Conservation (phyloP, 2,329 filamentous ascomycete genomes). For the Phoma herbarum region DNA sequence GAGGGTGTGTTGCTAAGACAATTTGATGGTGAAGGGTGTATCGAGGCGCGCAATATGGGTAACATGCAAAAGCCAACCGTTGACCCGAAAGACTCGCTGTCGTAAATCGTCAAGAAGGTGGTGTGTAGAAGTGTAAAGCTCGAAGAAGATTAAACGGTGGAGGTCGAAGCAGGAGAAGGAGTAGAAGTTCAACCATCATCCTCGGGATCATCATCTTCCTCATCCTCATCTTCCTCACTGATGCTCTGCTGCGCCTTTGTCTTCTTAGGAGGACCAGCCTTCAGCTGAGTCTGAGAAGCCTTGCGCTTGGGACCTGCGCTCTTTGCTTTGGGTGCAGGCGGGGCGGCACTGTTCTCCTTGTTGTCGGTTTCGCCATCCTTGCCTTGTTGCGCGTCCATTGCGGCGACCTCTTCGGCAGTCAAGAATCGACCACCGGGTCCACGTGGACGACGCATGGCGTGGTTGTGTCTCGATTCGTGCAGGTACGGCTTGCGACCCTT, state of each 20-base stretch:
- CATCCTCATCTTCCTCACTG: conserved; percentile 63
- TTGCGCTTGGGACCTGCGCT: conserved; percentile 44
- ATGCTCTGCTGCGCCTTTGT: conserved; percentile 59
- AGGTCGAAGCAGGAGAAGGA: conserved; percentile 16
- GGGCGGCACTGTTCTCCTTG: conserved; percentile 51
- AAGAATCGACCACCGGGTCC: conserved; percentile 95
- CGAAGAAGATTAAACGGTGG: conserved; percentile 36
- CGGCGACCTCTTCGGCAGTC: conserved; percentile 93
- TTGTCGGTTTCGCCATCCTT: conserved; percentile 46
- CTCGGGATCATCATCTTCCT: conserved; percentile 62
- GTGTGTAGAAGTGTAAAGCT: conserved; percentile 30
- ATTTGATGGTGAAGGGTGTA: conserved; percentile 42
- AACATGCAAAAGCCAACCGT: conserved; percentile 44
- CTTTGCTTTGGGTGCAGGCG: conserved; percentile 31
- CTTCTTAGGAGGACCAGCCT: conserved; percentile 57
- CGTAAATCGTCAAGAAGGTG: conserved; percentile 50
- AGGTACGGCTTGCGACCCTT: conserved; percentile 97
- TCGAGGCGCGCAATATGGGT: conserved; percentile 38
- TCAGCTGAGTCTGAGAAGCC: conserved; percentile 42
- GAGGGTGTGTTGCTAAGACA: conserved; percentile 37
- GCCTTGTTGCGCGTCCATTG: conserved; percentile 69
- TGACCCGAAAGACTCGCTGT: conserved; percentile 48
- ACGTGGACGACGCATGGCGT: conserved; percentile 94
- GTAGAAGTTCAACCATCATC: conserved; percentile 49
- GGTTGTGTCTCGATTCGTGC: conserved; percentile 96